Evolutionary conservation across 345 rosid species (phyloP).

Genomic region (Sapria himalayana): DNA sequence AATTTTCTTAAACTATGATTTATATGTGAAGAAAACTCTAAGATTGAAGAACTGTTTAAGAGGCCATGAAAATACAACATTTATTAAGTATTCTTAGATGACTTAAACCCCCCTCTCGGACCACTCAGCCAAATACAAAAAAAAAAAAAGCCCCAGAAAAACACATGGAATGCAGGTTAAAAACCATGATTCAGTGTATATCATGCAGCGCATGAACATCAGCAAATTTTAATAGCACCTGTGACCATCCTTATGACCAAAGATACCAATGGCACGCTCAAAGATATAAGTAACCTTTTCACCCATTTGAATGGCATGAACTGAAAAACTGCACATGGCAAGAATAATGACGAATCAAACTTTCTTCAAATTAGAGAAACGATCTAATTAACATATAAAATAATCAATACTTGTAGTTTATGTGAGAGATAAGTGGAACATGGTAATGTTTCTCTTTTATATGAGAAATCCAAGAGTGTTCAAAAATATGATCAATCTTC

Average conservation of each 20-base stretch:
- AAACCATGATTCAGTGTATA: too few species aligned
- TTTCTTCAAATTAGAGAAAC: slow-evolving; percentile 6
- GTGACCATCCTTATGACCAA: slow-evolving; percentile 45
- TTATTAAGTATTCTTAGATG: too few species aligned
- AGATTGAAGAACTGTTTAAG: too few species aligned
- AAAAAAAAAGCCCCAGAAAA: too few species aligned
- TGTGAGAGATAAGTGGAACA: slow-evolving; percentile 57
- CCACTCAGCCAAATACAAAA: too few species aligned
- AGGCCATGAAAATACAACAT: too few species aligned
- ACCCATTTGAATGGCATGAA: slow-evolving; percentile 82
- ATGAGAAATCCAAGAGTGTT: slow-evolving; percentile 67
- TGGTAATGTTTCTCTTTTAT: slow-evolving; percentile 39
- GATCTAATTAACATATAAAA: slow-evolving; percentile 4
- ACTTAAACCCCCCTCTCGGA: too few species aligned
- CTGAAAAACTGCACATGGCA: slow-evolving; percentile 44
- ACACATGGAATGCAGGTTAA: too few species aligned
- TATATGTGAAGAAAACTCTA: too few species aligned
- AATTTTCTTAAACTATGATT: too few species aligned
- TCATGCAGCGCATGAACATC: too few species aligned
- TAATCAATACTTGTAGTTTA: slow-evolving; percentile 56
- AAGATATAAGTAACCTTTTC: slow-evolving; percentile 70
- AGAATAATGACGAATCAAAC: background rate
- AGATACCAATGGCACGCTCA: slow-evolving; percentile 62
- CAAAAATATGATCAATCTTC: slow-evolving; percentile 78
- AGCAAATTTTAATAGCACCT: too few species aligned